Base-by-base conservation (phyloP, 345 rosid genomes). In the Bretschneidera sinensis region DNA sequence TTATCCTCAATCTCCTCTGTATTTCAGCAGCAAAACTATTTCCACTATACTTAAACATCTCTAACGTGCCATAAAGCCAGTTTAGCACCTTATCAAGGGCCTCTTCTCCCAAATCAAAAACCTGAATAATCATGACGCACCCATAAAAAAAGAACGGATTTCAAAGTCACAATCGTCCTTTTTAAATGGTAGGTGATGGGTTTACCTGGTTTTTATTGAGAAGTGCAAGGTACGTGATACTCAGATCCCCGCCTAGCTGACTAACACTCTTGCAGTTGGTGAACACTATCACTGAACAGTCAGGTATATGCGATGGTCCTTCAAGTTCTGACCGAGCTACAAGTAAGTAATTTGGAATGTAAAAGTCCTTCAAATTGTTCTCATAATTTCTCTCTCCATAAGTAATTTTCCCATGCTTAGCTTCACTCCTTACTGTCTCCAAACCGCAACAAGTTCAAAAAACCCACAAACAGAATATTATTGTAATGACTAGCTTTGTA, bases 231-330 rank as follows among this genome's bases (percentile, higher is more conserved):
- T 76, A 86, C 2, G 84, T 79, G 18, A 50, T 18, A 39, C 83
- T 85, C 66, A 86, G 87, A 43, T 78, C 71, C 11, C 77, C 77
- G 4, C 89, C 89, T 17, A 83, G 75, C 75, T 86, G 89, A 17
- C 92, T 85, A 0, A 87, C 92, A 24, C 92, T 86, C 69, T 65
- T 86, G 24, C 87, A 71, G 73, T 86, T 86, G 57, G 83, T 81
- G 54, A 86, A 86, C 49, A 71, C 87, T 15, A 86, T 56, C 60
- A 83, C 85, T 6, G 92, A 89, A 69, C 87, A 83, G n/a, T 69
- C 35, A 33, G 87, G 83, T 19, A 39, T 1, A 11, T 58, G 50
- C 10, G 64, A 19, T 61, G 53, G 21, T 3, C n/a, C 25, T 39
- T 52, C 6, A 51, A 22, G 19, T 34, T 65, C 68, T 17, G 71